phyloP scores from a whole-genome alignment of 1,284 basidiomycete species.

The Phenoliferia sp. region DNA sequence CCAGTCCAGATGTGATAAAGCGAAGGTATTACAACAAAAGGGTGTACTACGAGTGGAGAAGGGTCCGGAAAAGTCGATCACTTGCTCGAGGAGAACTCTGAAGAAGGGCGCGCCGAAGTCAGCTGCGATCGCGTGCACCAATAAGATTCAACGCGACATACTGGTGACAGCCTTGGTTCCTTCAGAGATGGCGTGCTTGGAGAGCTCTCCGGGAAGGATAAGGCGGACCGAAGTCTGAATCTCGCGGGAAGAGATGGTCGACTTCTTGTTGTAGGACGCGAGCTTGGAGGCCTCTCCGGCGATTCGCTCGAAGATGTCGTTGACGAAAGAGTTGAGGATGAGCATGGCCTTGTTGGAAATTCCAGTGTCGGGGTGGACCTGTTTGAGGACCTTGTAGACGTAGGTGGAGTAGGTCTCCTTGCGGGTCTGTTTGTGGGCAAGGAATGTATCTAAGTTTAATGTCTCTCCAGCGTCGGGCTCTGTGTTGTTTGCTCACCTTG shows the following conservation, averaged over 20 bases:
- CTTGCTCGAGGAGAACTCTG: background rate
- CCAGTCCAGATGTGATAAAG: too few relatives aligned
- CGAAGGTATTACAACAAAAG: too few relatives aligned
- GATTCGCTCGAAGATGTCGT: constrained; percentile 49
- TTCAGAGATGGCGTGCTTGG: constrained; percentile 71
- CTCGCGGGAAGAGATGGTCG: constrained; percentile 88
- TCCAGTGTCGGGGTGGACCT: too few relatives aligned
- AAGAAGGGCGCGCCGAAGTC: background rate
- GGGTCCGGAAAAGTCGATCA: background rate
- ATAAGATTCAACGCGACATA: background rate
- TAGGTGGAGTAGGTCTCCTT: too few relatives aligned
- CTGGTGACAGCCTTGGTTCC: background rate
- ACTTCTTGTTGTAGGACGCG: constrained; percentile 87
- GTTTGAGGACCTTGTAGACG: too few relatives aligned
- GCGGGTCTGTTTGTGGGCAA: too few relatives aligned
- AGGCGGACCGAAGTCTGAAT: constrained; percentile 77
- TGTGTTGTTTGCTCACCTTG: too few relatives aligned
- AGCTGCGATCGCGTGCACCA: background rate
- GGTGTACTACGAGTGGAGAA: too few relatives aligned
- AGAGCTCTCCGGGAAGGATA: constrained; percentile 77
- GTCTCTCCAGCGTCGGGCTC: too few relatives aligned
- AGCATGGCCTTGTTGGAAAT: constrained; percentile 50
- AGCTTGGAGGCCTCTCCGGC: constrained; percentile 51
- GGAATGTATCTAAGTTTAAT: too few relatives aligned
- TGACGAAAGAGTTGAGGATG: constrained; percentile 45